A percentile compares a stretch with the other conserved stretches of the same genome.
These are phyloP conservation scores for Purshia tridentata DNA, from an alignment of 306 rosid genomes.

Conservation along the genomic window DNA sequence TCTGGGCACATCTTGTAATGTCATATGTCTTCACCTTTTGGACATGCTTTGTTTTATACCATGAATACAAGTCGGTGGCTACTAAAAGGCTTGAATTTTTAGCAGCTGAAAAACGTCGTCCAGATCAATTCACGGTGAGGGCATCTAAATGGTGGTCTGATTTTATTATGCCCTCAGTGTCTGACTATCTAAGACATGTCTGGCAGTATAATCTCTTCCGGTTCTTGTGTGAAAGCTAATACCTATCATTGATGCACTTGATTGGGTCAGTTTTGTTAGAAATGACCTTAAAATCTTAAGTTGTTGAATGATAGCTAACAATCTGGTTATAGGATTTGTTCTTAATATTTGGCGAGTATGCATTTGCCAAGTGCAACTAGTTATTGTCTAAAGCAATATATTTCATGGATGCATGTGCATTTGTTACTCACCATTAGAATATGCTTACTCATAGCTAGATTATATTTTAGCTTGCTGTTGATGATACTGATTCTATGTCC, in stretches of 20 bases:
- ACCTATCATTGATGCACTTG: no score
- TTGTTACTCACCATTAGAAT: background rate
- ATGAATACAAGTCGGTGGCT: conserved; percentile 62
- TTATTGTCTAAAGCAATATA: background rate
- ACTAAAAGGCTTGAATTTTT: conserved; percentile 69
- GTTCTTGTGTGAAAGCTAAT: no score
- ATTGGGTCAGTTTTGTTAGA: no score
- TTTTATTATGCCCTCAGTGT: background rate
- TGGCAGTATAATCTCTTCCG: no score
- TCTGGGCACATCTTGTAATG: conserved; percentile 77
- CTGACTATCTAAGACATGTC: no score
- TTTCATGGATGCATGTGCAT: background rate
- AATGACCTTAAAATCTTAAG: no score
- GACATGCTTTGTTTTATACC: conserved; percentile 76
- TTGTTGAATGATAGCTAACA: no score
- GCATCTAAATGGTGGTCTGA: background rate
- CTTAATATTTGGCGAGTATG: no score
- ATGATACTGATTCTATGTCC: conserved; percentile 16
- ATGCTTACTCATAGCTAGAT: background rate
- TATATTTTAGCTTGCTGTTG: conserved; percentile 7
- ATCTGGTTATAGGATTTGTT: no score
- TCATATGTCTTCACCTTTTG: conserved; percentile 74
- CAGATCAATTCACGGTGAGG: conserved; percentile 78
- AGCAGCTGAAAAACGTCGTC: conserved; percentile 74
- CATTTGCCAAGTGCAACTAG: no score